These are phyloP conservation scores for Xerocomellus intermedius DNA, from an alignment of 768 basidiomycete genomes.

Conservation along the genomic window DNA sequence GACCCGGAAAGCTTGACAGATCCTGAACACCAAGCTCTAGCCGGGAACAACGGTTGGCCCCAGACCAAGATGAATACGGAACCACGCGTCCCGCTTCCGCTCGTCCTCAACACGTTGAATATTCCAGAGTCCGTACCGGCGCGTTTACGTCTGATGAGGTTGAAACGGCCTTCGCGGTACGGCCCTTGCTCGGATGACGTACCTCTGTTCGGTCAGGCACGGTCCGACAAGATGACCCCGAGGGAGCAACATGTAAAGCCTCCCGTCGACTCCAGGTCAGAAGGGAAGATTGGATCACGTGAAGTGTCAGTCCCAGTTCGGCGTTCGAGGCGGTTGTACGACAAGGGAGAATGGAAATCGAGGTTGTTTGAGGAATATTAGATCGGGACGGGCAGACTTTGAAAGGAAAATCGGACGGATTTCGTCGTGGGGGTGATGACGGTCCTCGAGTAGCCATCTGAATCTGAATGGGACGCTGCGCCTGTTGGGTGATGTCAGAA, in stretches of 20 bases:
- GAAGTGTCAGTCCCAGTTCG: not conserved
- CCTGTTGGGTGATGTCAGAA: not conserved
- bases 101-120: constrained; percentile 1
- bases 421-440: not conserved
- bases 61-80: not conserved
- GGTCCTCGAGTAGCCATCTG: not conserved
- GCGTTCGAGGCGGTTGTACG: constrained; percentile 3
- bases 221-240: not conserved
- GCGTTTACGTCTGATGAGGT: not conserved
- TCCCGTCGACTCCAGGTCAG: no score
- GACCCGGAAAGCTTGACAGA: not conserved
- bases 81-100: not conserved
- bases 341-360: constrained; percentile 10
- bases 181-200: not conserved
- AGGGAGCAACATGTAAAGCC: not conserved
- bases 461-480: not conserved
- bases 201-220: not conserved
- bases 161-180: not conserved
- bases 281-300: not conserved
- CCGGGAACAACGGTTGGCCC: not conserved
- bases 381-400: not conserved
- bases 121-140: not conserved
- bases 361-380: constrained; percentile 8
- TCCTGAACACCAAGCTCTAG: not conserved
- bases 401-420: not conserved